Conservation (phyloP, 331 rosid species). For the Telfairia occidentalis region DNA sequence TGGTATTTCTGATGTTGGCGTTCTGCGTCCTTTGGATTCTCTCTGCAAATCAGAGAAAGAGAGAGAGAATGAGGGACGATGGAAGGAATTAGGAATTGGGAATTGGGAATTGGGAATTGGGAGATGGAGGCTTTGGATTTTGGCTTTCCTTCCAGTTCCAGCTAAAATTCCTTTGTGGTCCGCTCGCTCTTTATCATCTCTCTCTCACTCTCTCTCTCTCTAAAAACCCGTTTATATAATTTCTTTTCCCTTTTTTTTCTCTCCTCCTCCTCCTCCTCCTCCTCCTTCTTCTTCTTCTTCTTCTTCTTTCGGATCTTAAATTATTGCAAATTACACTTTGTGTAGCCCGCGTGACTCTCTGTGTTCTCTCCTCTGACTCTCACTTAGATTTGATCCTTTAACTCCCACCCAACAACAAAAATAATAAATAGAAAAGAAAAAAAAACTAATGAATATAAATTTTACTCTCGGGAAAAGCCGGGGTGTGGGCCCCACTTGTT, state of each 20-base stretch:
- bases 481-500: not conserved
- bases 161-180: slow-evolving; percentile 21
- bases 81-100: not conserved
- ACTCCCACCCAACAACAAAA: too few species aligned
- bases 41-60: slow-evolving; percentile 53
- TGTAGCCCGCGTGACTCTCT: slow-evolving; percentile 1
- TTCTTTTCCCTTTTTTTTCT: not conserved
- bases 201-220: not conserved
- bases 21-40: slow-evolving; percentile 39
- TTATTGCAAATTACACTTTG: not conserved
- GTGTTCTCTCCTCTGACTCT: slow-evolving; percentile 4
- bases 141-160: slow-evolving; percentile 21
- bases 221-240: not conserved
- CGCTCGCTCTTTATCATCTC: not conserved
- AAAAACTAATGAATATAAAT: not conserved
- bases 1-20: slow-evolving; percentile 15
- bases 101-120: too few species aligned
- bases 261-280: too few species aligned
- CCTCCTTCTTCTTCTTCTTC: not conserved
- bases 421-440: not conserved
- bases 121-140: slow-evolving; percentile 26
- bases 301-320: slow-evolving; percentile 8
- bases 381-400: slow-evolving; percentile 5
- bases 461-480: not conserved
- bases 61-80: not conserved